Evolutionary conservation across 805 yeast species (phyloP), one percentile per base, ranked within the genome.

Genomic region (Tetrapisispora phaffii): DNA sequence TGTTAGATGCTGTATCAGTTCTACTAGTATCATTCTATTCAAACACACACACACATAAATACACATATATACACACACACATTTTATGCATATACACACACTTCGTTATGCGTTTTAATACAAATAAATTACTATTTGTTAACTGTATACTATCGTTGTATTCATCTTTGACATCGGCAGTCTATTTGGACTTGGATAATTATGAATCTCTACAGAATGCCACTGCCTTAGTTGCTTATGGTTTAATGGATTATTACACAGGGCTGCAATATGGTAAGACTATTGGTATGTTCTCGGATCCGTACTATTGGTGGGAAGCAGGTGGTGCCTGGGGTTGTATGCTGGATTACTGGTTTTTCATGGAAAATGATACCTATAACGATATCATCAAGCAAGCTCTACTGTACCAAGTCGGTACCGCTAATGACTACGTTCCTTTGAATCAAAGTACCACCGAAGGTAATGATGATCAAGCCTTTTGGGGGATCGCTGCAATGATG

Each of bases 281-380:
- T 4, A 70, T 85, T 23, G 98, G 97, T 36, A 80, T 84, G 88
- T 89, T 93, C 63, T 70, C 80, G 12, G 68, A 72, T 58, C 97
- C 97, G 0, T 89, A 90, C 72, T 90, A 90, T 72, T 90, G 97
- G 98, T 89, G 97, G 97, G 87, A 88, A 68, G 95, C 97, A 9
- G 97, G 97, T 53, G 95, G 89, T 49, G 96, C 90, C 1, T 87
- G 88, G 85, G 95, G 96, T 8, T 72, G 84, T 17, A 69, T 90
- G 73, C 59, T 90, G 37, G 96, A 88, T 62, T 82, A 84, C 64
- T 74, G 86, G 68, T 79, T 61, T 53, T 81, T 72, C 60, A 77
- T 85, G 62, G 75, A 81, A 33, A 83, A 89, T 61, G 75, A 74
- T 50, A 77, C 89, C 1, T 85, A 77, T 55, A 82, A 74, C 37